Percentiles rank a stretch among this genome's conserved stretches.
These are phyloP conservation scores for Mucor indicus DNA, from an alignment of 371 early-diverging fungal genomes.

Conservation along the genomic window DNA sequence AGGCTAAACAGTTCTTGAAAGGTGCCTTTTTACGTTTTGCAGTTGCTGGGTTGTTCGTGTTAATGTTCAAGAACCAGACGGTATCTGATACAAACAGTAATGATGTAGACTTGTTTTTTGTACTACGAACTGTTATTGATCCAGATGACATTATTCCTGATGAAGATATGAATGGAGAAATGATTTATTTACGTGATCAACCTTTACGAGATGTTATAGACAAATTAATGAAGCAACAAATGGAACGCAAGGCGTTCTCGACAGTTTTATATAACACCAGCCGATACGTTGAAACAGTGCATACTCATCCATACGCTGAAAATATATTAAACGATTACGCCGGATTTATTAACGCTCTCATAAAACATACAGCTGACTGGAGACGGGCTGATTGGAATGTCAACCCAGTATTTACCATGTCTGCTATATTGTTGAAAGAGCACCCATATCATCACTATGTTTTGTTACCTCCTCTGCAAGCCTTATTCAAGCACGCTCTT, in stretches of 20 bases:
- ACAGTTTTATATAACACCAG: constrained; percentile 54
- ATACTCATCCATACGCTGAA: constrained; percentile 50
- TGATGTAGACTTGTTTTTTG: constrained; percentile 58
- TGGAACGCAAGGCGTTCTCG: constrained; percentile 56
- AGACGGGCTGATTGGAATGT: constrained; percentile 53
- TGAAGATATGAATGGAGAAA: constrained; percentile 40
- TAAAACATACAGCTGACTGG: constrained; percentile 50
- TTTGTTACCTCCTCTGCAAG: constrained; percentile 36
- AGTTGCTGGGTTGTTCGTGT: constrained; percentile 59
- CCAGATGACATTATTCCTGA: constrained; percentile 54
- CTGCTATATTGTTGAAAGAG: constrained; percentile 45
- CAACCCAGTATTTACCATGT: constrained; percentile 50
- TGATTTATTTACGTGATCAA: constrained; percentile 55
- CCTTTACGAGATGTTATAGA: constrained; percentile 62
- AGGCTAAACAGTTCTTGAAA: constrained; percentile 55
- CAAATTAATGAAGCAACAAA: constrained; percentile 55
- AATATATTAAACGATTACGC: constrained; percentile 42
- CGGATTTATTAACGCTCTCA: constrained; percentile 34
- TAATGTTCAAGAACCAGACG: constrained; percentile 61
- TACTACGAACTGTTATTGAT: constrained; percentile 53
- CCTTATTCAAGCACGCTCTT: constrained; percentile 42
- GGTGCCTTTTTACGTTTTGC: constrained; percentile 60
- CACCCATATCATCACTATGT: constrained; percentile 42
- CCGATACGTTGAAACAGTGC: constrained; percentile 54
- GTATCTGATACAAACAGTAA: constrained; percentile 33